Percentiles rank a stretch among this genome's conserved stretches.
phyloP scores from a whole-genome alignment of 2,329 filamentous ascomycete species.

The Thermoascus crustaceus region DNA sequence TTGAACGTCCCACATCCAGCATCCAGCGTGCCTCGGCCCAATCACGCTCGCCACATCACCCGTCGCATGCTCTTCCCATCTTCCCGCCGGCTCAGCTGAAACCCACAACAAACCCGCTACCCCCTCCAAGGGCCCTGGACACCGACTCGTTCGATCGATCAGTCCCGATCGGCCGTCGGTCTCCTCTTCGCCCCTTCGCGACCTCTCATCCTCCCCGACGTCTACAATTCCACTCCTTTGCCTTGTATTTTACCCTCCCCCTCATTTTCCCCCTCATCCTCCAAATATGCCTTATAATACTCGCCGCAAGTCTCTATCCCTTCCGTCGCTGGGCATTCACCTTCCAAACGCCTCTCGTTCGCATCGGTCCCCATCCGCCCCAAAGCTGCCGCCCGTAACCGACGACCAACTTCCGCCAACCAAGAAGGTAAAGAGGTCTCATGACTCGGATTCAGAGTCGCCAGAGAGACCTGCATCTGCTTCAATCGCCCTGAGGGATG shows the following conservation, averaged over 20 bases:
- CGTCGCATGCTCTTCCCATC: constrained; percentile 8
- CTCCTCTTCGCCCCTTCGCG: constrained; percentile 5
- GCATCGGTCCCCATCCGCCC: constrained; percentile 51
- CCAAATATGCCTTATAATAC: constrained; percentile 83
- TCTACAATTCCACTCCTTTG: constrained; percentile 12
- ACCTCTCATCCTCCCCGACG: constrained; percentile 8
- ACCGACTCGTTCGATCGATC: constrained; percentile 1
- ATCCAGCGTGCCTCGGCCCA: constrained; percentile 8
- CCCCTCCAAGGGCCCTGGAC: neutral
- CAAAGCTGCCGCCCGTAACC: constrained; percentile 54
- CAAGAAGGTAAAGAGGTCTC: constrained; percentile 76
- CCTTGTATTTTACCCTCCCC: constrained; percentile 6
- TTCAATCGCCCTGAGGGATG: constrained; percentile 21
- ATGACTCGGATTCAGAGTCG: constrained; percentile 44
- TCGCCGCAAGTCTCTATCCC: constrained; percentile 86
- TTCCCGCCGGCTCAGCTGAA: constrained; percentile 1
- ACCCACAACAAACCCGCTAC: constrained; percentile 2
- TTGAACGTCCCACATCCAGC: constrained; percentile 1
- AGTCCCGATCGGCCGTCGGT: constrained; percentile 1
- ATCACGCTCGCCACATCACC: constrained; percentile 12
- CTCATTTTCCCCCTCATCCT: constrained; percentile 5
- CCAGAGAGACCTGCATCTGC: constrained; percentile 27
- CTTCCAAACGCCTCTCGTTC: constrained; percentile 54
- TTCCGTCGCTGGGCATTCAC: constrained; percentile 88
- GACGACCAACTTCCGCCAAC: constrained; percentile 44